Evolutionary conservation across 805 yeast species (phyloP).

Genomic region (Cyberlindnera maritima): DNA sequence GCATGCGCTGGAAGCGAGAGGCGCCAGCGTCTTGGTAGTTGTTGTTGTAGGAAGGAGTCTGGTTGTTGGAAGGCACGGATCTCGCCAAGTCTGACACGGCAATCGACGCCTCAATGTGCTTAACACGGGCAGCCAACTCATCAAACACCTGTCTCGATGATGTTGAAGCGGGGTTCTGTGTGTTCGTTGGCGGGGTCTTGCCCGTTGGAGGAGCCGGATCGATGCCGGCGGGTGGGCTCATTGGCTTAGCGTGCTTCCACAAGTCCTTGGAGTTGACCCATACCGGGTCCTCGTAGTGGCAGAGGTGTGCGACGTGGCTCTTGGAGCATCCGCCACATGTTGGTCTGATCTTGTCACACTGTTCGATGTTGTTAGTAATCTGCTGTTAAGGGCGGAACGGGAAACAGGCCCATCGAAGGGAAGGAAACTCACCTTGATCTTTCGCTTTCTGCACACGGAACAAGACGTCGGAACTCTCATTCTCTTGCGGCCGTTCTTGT

Average conservation of each 20-base stretch:
- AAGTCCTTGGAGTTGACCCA: slow-evolving; percentile 54
- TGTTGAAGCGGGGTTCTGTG: background rate
- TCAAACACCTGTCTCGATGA: slow-evolving; percentile 24
- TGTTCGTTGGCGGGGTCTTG: background rate
- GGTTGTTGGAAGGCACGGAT: slow-evolving; percentile 1
- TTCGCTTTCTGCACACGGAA: slow-evolving; percentile 46
- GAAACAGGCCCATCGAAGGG: too few species aligned
- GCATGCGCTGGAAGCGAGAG: background rate
- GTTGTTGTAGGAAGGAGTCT: background rate
- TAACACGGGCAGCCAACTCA: slow-evolving; percentile 39
- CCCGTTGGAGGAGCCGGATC: background rate
- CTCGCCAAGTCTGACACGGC: slow-evolving; percentile 33
- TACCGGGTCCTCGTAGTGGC: slow-evolving; percentile 54
- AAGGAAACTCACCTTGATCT: slow-evolving; percentile 31
- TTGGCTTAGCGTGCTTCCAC: slow-evolving; percentile 33
- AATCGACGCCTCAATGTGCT: slow-evolving; percentile 44
- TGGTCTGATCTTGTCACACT: slow-evolving; percentile 47
- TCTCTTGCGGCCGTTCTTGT: slow-evolving; percentile 32
- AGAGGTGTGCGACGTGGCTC: slow-evolving; percentile 53
- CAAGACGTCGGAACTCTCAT: slow-evolving; percentile 48
- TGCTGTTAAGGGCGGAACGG: too few species aligned
- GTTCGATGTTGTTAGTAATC: slow-evolving; percentile 1
- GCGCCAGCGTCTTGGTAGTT: background rate
- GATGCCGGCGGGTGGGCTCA: slow-evolving; percentile 6
- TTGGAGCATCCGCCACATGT: slow-evolving; percentile 53